These are phyloP conservation scores for Penicillium egyptiacum DNA, from an alignment of 495 filamentous ascomycete genomes.

Conservation along the genomic window DNA sequence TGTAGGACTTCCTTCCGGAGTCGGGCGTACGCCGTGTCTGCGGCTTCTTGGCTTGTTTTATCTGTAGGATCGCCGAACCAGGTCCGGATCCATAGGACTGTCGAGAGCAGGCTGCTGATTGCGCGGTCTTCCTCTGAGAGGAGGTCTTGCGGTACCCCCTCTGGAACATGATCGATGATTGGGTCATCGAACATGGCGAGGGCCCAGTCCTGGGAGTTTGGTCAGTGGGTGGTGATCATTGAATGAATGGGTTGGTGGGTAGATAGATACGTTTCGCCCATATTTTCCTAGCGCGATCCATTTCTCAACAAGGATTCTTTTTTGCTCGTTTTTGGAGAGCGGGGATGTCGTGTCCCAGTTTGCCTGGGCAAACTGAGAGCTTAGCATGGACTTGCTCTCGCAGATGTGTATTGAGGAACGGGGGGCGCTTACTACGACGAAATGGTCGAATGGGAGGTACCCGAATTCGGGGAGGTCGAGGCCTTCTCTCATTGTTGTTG, in stretches of 20 bases:
- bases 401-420: not conserved
- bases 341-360: conserved; percentile 2
- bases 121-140: conserved; percentile 12
- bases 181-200: not conserved
- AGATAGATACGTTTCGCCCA: conserved; percentile 3
- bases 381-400: not conserved
- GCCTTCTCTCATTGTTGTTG: conserved; percentile 2
- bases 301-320: conserved; percentile 5
- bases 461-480: conserved; percentile 4
- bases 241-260: conserved; percentile 1
- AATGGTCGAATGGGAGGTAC: conserved; percentile 1
- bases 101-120: conserved; percentile 1
- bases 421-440: conserved; percentile 1
- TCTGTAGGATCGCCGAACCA: conserved; percentile 15
- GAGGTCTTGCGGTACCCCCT: conserved; percentile 6
- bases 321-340: conserved; percentile 2
- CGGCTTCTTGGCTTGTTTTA: conserved; percentile 8
- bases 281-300: conserved; percentile 7
- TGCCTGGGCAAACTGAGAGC: not conserved
- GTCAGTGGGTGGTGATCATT: not conserved
- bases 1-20: conserved; percentile 4
- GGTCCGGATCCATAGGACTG: conserved; percentile 16
- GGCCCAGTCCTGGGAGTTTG: not conserved
- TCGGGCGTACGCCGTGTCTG: conserved; percentile 10
- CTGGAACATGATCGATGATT: conserved; percentile 1